A percentile compares a stretch with the other conserved stretches of the same genome.
Conservation (phyloP, 2,329 filamentous ascomycete genomes). For the Pestalotiopsis sp. region DNA sequence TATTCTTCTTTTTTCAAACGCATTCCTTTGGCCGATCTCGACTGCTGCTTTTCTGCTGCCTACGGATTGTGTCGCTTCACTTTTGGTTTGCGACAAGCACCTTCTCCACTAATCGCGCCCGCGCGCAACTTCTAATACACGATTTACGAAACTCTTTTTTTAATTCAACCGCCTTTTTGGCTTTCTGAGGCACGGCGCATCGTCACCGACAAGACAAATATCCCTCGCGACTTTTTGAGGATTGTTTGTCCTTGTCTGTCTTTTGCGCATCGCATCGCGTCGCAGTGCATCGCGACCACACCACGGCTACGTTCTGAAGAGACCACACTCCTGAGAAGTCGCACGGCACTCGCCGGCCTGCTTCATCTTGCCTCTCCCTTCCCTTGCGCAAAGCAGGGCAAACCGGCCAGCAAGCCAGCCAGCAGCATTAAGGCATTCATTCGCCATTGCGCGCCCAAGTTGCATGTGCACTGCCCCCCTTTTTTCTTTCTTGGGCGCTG, state of each 20-base stretch:
- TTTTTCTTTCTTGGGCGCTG: not conserved
- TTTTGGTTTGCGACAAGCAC: conserved; percentile 8
- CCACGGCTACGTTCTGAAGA: not conserved
- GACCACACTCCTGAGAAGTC: not conserved
- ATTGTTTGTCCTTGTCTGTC: not conserved
- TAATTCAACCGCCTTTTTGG: not conserved
- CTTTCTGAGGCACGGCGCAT: not conserved
- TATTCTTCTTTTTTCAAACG: conserved; percentile 12
- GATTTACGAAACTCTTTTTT: conserved; percentile 11
- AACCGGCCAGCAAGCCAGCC: conserved; percentile 8
- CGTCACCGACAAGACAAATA: not conserved
- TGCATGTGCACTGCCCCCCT: conserved; percentile 16
- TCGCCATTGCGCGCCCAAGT: conserved; percentile 16
- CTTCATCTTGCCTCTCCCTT: not conserved
- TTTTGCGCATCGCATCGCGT: conserved; percentile 6
- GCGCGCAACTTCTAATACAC: conserved; percentile 19
- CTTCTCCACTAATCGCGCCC: conserved; percentile 18
- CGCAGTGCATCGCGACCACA: not conserved
- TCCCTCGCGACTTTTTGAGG: not conserved
- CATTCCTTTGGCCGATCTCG: conserved; percentile 16
- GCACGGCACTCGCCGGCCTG: conserved; percentile 6
- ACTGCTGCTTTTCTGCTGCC: not conserved
- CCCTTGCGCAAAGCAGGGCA: not conserved
- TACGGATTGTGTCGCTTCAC: conserved; percentile 8
- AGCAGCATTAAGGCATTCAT: conserved; percentile 17